phyloP scores from a whole-genome alignment of 495 filamentous ascomycete genomes.

The Penicillium maclennaniae region DNA sequence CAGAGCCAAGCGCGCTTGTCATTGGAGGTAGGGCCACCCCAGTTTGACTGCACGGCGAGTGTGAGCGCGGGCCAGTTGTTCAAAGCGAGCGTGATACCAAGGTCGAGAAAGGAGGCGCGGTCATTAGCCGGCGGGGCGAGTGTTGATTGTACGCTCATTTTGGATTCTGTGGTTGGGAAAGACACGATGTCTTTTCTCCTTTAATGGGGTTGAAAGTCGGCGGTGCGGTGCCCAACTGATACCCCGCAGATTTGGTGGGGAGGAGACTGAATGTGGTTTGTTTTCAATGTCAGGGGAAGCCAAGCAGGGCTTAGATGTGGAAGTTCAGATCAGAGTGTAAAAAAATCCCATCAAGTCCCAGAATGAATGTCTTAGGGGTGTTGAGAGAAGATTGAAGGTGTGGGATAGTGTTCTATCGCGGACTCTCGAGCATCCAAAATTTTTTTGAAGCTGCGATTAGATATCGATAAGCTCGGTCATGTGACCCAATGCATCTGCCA shows the following conservation, averaged over 20 bases:
- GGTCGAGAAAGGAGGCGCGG: constrained; percentile 61
- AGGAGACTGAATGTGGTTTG: neutral
- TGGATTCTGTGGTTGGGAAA: neutral
- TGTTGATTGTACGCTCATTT: constrained; percentile 26
- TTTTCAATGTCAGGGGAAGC: neutral
- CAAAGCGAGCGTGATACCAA: constrained; percentile 73
- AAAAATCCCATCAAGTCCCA: neutral
- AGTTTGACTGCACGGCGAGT: constrained; percentile 79
- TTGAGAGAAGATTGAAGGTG: neutral
- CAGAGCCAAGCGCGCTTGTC: constrained; percentile 98
- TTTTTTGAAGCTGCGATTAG: constrained; percentile 13
- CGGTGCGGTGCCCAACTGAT: neutral
- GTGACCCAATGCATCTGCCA: constrained; percentile 8
- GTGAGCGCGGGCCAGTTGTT: constrained; percentile 82
- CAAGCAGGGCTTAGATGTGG: neutral
- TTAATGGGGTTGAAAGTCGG: neutral
- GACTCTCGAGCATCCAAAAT: neutral
- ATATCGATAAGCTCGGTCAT: constrained; percentile 15
- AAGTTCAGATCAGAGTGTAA: neutral
- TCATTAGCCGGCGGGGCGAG: constrained; percentile 13
- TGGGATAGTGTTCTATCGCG: constrained; percentile 2
- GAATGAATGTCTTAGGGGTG: neutral
- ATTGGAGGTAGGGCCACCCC: constrained; percentile 78
- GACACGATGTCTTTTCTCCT: neutral
- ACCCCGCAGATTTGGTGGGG: neutral